Conservation (phyloP, 768 basidiomycete species). For the Leccinum disarticulatum region DNA sequence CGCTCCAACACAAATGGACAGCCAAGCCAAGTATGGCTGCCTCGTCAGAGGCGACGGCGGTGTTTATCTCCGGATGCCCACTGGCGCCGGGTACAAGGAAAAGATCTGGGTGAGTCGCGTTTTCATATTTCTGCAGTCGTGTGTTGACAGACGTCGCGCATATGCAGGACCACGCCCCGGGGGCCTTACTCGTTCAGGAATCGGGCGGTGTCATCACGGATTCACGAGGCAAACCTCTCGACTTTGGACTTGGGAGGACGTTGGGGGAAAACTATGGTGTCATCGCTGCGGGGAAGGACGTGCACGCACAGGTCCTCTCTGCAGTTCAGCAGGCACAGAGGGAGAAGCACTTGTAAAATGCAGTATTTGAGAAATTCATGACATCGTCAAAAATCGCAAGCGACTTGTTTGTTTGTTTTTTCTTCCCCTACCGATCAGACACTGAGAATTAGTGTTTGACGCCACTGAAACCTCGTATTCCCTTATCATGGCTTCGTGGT, state of each 20-base stretch:
- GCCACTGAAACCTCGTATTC: too few species aligned
- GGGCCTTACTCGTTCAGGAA: conserved; percentile 74
- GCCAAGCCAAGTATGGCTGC: conserved; percentile 92
- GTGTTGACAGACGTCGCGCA: neutral
- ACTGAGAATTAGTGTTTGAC: too few species aligned
- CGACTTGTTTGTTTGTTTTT: neutral
- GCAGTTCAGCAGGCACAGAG: conserved; percentile 65
- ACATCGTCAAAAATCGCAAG: neutral
- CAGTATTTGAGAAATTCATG: too few species aligned
- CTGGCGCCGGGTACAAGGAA: conserved; percentile 76
- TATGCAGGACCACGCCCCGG: conserved; percentile 89
- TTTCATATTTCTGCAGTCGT: too few species aligned
- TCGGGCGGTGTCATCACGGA: conserved; percentile 87
- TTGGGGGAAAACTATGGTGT: conserved; percentile 87
- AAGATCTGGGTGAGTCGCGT: conserved; percentile 86
- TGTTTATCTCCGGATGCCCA: conserved; percentile 78
- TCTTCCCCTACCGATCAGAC: neutral
- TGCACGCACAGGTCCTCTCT: conserved; percentile 67
- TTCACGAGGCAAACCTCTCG: conserved; percentile 70
- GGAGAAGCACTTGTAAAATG: conserved; percentile 19
- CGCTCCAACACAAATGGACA: conserved; percentile 83
- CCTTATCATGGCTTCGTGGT: conserved; percentile 30
- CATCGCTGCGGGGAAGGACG: conserved; percentile 73
- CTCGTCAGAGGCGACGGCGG: conserved; percentile 86
- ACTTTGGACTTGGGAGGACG: conserved; percentile 87